A percentile compares a stretch with the other conserved stretches of the same genome.
Evolutionary conservation across 257 asterid genomes (phyloP).

Genomic region (Voacanga thouarsii): DNA sequence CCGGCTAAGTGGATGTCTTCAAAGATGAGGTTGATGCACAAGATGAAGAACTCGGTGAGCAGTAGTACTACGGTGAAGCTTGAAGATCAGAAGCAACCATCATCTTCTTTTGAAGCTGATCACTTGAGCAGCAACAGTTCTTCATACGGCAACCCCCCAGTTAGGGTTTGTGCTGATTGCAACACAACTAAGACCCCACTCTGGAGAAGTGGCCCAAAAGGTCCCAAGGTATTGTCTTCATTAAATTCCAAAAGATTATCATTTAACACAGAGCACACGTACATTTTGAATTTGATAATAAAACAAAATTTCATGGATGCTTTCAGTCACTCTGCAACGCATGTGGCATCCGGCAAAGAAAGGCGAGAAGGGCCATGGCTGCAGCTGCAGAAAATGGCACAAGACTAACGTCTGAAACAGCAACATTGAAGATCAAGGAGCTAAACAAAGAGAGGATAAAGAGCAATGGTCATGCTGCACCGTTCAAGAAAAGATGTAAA

Average conservation of each 20-base stretch:
- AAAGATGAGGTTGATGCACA: constrained; percentile 64
- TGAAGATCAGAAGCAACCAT: constrained; percentile 33
- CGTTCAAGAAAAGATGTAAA: constrained; percentile 57
- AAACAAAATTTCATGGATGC: neutral
- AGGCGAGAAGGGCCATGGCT: constrained; percentile 86
- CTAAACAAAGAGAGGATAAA: constrained; percentile 41
- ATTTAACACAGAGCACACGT: neutral
- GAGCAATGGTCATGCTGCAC: constrained; percentile 33
- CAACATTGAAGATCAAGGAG: constrained; percentile 49
- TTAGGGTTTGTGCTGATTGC: constrained; percentile 97
- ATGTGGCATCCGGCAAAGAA: constrained; percentile 90
- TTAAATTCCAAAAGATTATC: neutral
- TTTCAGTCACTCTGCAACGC: constrained; percentile 89
- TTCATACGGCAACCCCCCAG: constrained; percentile 43
- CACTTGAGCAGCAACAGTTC: constrained; percentile 50
- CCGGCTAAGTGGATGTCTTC: constrained; percentile 60
- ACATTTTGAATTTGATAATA: neutral
- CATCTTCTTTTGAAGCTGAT: constrained; percentile 48
- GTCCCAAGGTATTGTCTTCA: constrained; percentile 67
- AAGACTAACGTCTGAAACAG: constrained; percentile 15
- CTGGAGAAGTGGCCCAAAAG: constrained; percentile 99
- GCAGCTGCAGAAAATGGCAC: constrained; percentile 46
- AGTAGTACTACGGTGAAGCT: constrained; percentile 9
- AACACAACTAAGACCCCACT: constrained; percentile 96
- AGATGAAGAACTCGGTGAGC: constrained; percentile 28